Conservation (phyloP, 2,329 filamentous ascomycete species). For the Xylariaceae sp. region DNA sequence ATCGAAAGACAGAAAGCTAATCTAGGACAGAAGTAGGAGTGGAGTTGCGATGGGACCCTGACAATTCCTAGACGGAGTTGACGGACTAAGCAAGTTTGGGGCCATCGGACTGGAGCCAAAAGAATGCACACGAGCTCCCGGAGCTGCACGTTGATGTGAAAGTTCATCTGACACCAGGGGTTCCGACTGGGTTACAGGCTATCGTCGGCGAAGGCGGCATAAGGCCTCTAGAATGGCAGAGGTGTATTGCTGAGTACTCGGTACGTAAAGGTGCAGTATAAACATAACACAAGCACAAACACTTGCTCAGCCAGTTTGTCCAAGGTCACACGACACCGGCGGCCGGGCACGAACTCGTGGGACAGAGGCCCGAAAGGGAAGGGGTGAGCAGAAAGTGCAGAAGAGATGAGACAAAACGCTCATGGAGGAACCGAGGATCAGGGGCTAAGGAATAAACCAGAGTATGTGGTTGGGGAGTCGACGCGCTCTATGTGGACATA, state of each 20-base stretch:
- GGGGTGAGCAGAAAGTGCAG: conserved; percentile 5
- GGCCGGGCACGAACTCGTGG: conserved; percentile 15
- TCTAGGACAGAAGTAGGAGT: conserved; percentile 24
- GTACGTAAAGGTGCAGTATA: conserved; percentile 8
- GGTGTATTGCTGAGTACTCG: conserved; percentile 2
- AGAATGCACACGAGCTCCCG: conserved; percentile 24
- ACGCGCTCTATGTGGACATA: background rate
- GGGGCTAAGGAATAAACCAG: conserved; percentile 7
- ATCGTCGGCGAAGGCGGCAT: conserved; percentile 8
- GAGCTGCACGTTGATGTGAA: conserved; percentile 24
- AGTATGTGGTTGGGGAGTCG: background rate
- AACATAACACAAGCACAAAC: conserved; percentile 13
- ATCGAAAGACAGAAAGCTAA: conserved; percentile 16
- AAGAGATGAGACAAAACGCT: conserved; percentile 15
- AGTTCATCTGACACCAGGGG: conserved; percentile 13
- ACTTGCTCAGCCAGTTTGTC: conserved; percentile 20
- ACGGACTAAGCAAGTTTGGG: conserved; percentile 20
- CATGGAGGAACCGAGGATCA: conserved; percentile 14
- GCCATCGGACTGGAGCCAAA: conserved; percentile 12
- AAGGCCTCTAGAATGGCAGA: conserved; percentile 14
- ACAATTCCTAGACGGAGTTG: conserved; percentile 18
- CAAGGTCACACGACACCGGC: conserved; percentile 8
- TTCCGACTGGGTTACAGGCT: conserved; percentile 19
- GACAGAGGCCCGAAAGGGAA: conserved; percentile 8
- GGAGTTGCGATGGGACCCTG: conserved; percentile 22